Conservation (phyloP, 1,284 basidiomycete species). For the Rhizoctonia solani region DNA sequence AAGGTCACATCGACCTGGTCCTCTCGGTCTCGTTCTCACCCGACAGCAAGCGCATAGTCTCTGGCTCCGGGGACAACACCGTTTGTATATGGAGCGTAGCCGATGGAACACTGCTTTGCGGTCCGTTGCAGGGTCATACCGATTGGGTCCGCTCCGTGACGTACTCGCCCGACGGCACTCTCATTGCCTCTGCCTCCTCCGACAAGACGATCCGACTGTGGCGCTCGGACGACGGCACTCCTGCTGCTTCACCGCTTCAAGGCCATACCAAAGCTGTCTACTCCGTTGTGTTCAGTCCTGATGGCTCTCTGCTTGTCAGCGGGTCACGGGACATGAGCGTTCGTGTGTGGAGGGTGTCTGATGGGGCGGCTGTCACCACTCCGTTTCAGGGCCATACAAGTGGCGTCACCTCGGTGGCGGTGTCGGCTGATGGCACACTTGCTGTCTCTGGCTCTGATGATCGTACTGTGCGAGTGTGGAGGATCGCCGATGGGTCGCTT, state of each 20-base stretch:
- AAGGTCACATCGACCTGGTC: too few relatives aligned
- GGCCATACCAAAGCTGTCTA: neutral
- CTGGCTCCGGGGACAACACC: too few relatives aligned
- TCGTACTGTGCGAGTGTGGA: too few relatives aligned
- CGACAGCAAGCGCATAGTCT: too few relatives aligned
- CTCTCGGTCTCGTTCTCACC: too few relatives aligned
- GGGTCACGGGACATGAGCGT: neutral
- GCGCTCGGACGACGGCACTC: too few relatives aligned
- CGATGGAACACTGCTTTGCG: neutral
- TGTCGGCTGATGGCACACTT: neutral
- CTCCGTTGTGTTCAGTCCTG: neutral
- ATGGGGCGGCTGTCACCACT: neutral
- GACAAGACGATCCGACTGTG: too few relatives aligned
- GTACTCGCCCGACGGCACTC: too few relatives aligned
- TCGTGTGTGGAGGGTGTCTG: slow-evolving; percentile 1
- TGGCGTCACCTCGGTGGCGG: neutral
- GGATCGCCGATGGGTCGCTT: too few relatives aligned
- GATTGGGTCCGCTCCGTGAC: neutral
- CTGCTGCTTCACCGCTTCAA: neutral
- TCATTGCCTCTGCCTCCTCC: too few relatives aligned
- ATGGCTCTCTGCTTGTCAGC: neutral
- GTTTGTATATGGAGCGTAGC: neutral
- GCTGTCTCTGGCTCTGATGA: neutral
- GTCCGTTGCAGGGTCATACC: neutral
- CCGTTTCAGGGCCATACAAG: neutral